Evolutionary conservation across 805 yeast genomes (phyloP).

Genomic region (Cyberlindnera xishuangbannaensis): DNA sequence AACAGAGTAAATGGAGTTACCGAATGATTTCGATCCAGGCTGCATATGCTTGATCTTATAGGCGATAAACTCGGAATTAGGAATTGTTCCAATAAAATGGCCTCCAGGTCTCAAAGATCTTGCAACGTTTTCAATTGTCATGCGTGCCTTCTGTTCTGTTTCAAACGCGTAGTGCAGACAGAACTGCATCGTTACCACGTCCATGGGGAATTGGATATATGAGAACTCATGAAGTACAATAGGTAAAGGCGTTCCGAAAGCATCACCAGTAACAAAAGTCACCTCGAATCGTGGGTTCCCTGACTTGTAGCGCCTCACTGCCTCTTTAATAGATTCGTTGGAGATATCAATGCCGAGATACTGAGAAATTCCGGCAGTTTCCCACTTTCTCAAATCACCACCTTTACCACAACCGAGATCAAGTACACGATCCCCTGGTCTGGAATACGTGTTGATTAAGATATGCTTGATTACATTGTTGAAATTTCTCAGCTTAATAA

Average conservation of each 20-base stretch:
- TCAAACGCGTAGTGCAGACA: constrained; percentile 94
- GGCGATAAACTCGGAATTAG: constrained; percentile 79
- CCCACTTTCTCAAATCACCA: constrained; percentile 92
- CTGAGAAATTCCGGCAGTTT: constrained; percentile 62
- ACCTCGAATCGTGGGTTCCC: constrained; percentile 66
- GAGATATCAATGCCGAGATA: constrained; percentile 91
- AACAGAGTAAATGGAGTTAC: constrained; percentile 78
- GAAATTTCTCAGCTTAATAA: constrained; percentile 79
- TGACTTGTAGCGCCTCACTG: constrained; percentile 59
- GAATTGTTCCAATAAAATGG: constrained; percentile 87
- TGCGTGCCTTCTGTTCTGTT: constrained; percentile 71
- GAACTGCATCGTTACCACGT: constrained; percentile 85
- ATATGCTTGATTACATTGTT: constrained; percentile 90
- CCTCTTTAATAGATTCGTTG: constrained; percentile 81
- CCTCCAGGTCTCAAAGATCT: constrained; percentile 79
- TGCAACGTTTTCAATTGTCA: constrained; percentile 68
- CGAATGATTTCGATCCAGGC: constrained; percentile 62
- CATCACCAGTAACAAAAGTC: constrained; percentile 88
- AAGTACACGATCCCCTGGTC: constrained; percentile 50
- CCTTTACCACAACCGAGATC: constrained; percentile 98
- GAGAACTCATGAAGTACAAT: constrained; percentile 64
- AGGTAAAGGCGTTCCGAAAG: constrained; percentile 68
- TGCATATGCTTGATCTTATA: constrained; percentile 52
- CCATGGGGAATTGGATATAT: constrained; percentile 70
- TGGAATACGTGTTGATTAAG: constrained; percentile 64